Base-by-base conservation (phyloP, 805 yeast species). In the Ogataea zsoltii region DNA sequence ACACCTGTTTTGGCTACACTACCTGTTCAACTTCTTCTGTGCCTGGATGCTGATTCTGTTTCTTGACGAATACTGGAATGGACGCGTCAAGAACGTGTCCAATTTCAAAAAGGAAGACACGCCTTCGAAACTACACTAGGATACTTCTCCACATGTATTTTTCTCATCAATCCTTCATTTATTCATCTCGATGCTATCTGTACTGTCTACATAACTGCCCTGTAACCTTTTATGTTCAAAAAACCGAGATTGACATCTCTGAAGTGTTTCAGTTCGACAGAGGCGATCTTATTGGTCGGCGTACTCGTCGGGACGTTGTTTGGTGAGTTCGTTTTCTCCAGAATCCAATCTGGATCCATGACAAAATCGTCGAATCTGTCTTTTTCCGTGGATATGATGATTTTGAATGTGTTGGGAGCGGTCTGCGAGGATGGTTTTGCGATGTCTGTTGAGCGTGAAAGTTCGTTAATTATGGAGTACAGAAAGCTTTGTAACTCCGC, bases 1-100 rank as follows among this genome's bases (percentile, higher is more conserved):
- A 58, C 86, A 88, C 57, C 74, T 92, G n/a, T 91, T 79, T 64
- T 88, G 91, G 87, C 67, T 90, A 38, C 94, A 90, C 56, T 86
- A 87, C 60, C 63, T 89, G 41, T 75, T 85, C 44, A 89, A 89
- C 62, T 61, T 84, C 14, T 66, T 83, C 43, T 74, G 82, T 61
- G 75, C 83, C 36, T 71, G 83, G 75, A 53, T 79, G 16, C 60
- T 75, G 38, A 38, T 60, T 9, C 38, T 56, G 18, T 36, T 50
- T 16, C 43, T 56, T 31, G 63, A 57, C 35, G 60, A 63, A 29
- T 53, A 51, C 47, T 56, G 65, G 55, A 50, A 48, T 29, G 49
- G 51, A 6, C 42, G 43, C 12, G 29, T 45, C 11, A 51, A 43
- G 21, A 53, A 44, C 44, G 41, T 53, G 3, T 19, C 49, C 26